Conservation (phyloP, 2,329 filamentous ascomycete species). For the Alternaria triticina region DNA sequence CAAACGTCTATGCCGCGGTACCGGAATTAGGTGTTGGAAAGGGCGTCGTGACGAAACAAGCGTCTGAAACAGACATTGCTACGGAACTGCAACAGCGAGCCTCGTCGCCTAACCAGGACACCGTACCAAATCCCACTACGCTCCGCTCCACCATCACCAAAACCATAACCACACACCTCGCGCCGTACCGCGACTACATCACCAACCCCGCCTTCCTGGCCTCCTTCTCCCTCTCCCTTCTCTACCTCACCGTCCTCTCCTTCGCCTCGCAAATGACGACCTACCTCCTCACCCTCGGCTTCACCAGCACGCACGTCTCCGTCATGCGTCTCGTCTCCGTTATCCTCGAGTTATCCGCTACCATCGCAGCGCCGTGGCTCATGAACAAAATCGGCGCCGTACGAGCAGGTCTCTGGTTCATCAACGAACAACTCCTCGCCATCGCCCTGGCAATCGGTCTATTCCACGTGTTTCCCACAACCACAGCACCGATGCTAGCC, state of each 20-base stretch:
- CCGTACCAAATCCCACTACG: conserved; percentile 8
- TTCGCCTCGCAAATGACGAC: conserved; percentile 67
- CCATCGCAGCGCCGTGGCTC: conserved; percentile 64
- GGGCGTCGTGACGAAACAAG: conserved; percentile 2
- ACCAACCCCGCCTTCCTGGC: conserved; percentile 64
- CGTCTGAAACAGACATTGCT: conserved; percentile 10
- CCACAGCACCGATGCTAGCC: conserved; percentile 22
- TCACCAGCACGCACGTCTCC: conserved; percentile 60
- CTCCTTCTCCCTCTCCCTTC: conserved; percentile 64
- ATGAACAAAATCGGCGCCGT: conserved; percentile 60
- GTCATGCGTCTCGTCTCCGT: conserved; percentile 61
- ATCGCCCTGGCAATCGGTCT: conserved; percentile 51
- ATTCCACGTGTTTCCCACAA: conserved; percentile 32
- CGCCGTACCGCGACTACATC: conserved; percentile 54
- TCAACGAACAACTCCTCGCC: conserved; percentile 70
- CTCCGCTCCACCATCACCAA: not conserved
- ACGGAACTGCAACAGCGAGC: conserved; percentile 4
- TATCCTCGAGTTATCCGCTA: conserved; percentile 65
- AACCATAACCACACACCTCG: conserved; percentile 12
- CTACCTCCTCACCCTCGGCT: conserved; percentile 63
- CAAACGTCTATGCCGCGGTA: conserved; percentile 46
- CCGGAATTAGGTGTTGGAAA: conserved; percentile 34
- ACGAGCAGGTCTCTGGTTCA: conserved; percentile 73
- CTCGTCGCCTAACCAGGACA: conserved; percentile 1
- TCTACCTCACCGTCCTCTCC: conserved; percentile 62